Evolutionary conservation across 2,329 filamentous ascomycete species (phyloP).

Genomic region (Ophiocordyceps australis): DNA sequence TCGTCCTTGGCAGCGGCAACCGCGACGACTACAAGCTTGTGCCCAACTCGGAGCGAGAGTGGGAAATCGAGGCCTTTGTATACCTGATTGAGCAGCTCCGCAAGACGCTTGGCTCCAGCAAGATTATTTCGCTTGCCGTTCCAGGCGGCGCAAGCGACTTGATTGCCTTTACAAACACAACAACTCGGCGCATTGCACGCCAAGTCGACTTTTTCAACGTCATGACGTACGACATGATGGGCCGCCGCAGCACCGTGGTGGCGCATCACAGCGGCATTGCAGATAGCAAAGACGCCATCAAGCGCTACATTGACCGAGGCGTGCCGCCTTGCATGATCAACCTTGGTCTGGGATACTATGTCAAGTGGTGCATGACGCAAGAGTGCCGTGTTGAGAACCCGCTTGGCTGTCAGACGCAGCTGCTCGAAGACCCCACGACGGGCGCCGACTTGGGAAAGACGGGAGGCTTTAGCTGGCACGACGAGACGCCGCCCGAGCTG

Average conservation of each 20-base stretch:
- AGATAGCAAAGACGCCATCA: conserved; percentile 32
- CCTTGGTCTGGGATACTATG: conserved; percentile 48
- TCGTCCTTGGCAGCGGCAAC: conserved; percentile 39
- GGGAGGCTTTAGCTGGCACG: conserved; percentile 42
- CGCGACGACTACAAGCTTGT: conserved; percentile 49
- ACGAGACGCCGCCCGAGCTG: conserved; percentile 32
- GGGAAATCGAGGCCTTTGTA: conserved; percentile 46
- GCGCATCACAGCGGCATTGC: conserved; percentile 46
- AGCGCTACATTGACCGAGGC: conserved; percentile 40
- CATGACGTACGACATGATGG: conserved; percentile 55
- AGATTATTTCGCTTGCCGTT: conserved; percentile 49
- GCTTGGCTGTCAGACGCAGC: conserved; percentile 33
- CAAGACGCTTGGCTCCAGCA: conserved; percentile 32
- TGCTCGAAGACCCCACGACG: conserved; percentile 37
- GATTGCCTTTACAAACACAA: conserved; percentile 43
- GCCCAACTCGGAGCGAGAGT: conserved; percentile 39
- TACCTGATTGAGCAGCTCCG: conserved; percentile 41
- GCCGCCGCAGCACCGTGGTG: conserved; percentile 45
- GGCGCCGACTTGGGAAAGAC: conserved; percentile 39
- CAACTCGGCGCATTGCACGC: conserved; percentile 36
- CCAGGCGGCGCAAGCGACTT: conserved; percentile 47
- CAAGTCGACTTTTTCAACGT: conserved; percentile 50
- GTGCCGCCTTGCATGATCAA: conserved; percentile 34
- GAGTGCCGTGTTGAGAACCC: conserved; percentile 20
- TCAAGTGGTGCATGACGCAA: conserved; percentile 42